Evolutionary conservation across 139 green algal genomes (phyloP), one percentile per base, ranked within the genome.

Genomic region (Spirogloea muscicola): DNA sequence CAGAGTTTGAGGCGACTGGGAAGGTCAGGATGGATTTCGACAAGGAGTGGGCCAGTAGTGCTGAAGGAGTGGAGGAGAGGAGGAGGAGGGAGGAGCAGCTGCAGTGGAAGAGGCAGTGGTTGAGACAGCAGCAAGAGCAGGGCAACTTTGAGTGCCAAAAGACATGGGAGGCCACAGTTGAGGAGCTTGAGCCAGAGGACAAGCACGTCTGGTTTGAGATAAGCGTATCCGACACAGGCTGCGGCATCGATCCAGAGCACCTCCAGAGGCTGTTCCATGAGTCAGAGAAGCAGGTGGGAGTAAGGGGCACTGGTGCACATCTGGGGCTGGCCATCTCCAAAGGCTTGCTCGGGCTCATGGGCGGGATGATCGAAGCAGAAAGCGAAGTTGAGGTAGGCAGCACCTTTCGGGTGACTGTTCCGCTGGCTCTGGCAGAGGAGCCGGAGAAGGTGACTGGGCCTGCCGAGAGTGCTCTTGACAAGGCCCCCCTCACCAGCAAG

Each of bases 331-430:
- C 51, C 49, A 72, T 76, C 27, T 70, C 27, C 68, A 42, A 64
- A 1, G 51, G 51, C 33, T 78, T 91, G 21, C 76, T 86, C 3
- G 72, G 82, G 44, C 61, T 82, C 2, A 90, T 92, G 82, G 85
- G 86, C 49, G 85, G 86, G 3, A 74, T 62, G 39, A 71, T 76
- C 9, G 34, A 34, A 21, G 59, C 49, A 10, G 33, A 76, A 52
- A 72, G 29, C 39, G 55, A 76, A 34, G 31, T 70, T 27, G 33
- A 43, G 34, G 38, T 52, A 25, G 68, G 68, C 9, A 70, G 38
- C 43, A 48, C 60, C 29, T 71, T 70, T 29, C 49, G 34, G n/a
- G 39, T 68, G 21, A 21, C 66, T 16, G 2, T 74, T 10, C 65
- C 65, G 3, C 42, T 74, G 25, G 43, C 66, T 29, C 65, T 21